These are phyloP conservation scores for Torulaspora quercuum DNA, from an alignment of 805 yeast species.

Conservation along the genomic window DNA sequence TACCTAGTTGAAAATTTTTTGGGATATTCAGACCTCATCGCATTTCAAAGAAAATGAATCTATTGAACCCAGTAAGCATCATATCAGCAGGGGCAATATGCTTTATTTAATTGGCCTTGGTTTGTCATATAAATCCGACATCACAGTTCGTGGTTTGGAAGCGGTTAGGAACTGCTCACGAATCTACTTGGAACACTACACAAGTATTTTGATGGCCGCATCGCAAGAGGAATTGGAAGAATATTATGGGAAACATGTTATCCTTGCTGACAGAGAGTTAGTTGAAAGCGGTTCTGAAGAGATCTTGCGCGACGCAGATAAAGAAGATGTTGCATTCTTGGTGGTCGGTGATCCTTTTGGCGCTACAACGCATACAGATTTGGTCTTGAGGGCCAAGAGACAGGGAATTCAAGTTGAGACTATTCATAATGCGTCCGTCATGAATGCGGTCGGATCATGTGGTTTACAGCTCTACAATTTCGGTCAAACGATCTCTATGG, in stretches of 20 bases:
- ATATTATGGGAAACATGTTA: slow-evolving; percentile 80
- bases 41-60: background rate
- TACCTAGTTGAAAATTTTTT: slow-evolving; percentile 7
- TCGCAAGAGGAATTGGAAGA: slow-evolving; percentile 67
- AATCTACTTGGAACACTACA: slow-evolving; percentile 93
- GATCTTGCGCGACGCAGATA: slow-evolving; percentile 71
- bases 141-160: slow-evolving; percentile 91
- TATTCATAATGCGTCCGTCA: slow-evolving; percentile 92
- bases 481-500: slow-evolving; percentile 96
- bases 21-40: slow-evolving; percentile 10
- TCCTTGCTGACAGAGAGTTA: slow-evolving; percentile 89
- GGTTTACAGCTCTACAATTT: slow-evolving; percentile 92
- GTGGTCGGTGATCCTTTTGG: slow-evolving; percentile 99
- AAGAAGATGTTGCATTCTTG: slow-evolving; percentile 83
- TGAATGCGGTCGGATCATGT: slow-evolving; percentile 98
- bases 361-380: slow-evolving; percentile 96
- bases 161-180: slow-evolving; percentile 77
- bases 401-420: slow-evolving; percentile 71
- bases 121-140: slow-evolving; percentile 80
- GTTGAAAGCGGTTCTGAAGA: slow-evolving; percentile 87
- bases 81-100: slow-evolving; percentile 45
- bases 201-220: slow-evolving; percentile 94
- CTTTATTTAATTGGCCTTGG: slow-evolving; percentile 90
- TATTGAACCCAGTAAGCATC: background rate
- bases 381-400: slow-evolving; percentile 87